Conservation (phyloP, 2,329 filamentous ascomycete species). For the Beauveria asiatica region DNA sequence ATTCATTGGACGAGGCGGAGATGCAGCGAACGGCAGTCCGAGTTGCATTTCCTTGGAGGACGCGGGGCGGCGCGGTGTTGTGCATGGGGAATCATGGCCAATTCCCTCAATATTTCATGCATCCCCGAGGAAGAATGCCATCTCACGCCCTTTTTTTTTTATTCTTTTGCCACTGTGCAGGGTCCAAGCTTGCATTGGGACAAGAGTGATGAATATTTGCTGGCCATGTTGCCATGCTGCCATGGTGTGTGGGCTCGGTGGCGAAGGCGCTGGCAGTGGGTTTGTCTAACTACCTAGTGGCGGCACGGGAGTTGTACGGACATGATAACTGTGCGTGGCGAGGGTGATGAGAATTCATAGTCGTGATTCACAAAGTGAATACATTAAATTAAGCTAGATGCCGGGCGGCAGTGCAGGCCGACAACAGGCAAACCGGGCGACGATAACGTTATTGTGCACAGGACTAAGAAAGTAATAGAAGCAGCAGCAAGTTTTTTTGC, state of each 20-base stretch:
- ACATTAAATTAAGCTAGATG: too few species aligned
- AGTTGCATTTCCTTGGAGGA: not conserved
- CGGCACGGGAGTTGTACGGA: too few species aligned
- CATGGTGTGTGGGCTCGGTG: not conserved
- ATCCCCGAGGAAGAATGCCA: too few species aligned
- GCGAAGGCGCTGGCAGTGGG: not conserved
- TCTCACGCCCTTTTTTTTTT: not conserved
- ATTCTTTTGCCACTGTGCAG: constrained; percentile 1
- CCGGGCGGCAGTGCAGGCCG: too few species aligned
- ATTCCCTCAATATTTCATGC: not conserved
- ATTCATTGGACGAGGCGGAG: not conserved
- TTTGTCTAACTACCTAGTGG: too few species aligned
- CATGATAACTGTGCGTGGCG: too few species aligned
- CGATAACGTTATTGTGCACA: too few species aligned
- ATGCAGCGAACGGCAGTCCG: not conserved
- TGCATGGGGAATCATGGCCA: not conserved
- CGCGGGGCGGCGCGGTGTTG: not conserved
- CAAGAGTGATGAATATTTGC: too few species aligned
- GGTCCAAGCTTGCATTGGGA: not conserved
- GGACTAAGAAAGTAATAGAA: not conserved
- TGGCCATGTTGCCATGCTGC: not conserved
- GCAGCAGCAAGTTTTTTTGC: not conserved
- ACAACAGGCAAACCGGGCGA: too few species aligned
- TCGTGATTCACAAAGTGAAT: too few species aligned
- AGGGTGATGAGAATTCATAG: too few species aligned